Conservation (phyloP, 23 red algal genomes). For the Gracilaria vermiculophylla region DNA sequence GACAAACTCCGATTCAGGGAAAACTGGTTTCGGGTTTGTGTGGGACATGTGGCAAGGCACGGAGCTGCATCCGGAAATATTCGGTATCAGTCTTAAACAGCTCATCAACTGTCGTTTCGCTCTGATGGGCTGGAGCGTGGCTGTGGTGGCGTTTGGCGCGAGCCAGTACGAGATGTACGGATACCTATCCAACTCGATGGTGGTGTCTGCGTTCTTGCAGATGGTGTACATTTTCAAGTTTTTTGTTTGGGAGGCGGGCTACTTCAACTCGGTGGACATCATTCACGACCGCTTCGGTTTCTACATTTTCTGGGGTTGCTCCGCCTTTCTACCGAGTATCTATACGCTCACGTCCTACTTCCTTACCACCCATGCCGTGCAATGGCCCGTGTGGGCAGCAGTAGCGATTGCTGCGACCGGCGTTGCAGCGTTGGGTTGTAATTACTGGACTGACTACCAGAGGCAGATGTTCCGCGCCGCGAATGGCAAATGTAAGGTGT, state of each 20-base stretch:
- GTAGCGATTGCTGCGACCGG: slow-evolving; percentile 23
- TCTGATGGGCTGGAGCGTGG: slow-evolving; percentile 79
- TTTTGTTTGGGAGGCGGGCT: slow-evolving; percentile 78
- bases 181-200: slow-evolving; percentile 70
- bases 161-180: slow-evolving; percentile 68
- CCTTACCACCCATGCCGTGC: slow-evolving; percentile 39
- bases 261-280: slow-evolving; percentile 86
- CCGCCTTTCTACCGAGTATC: slow-evolving; percentile 62
- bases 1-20: slow-evolving; percentile 56
- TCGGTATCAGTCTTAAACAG: slow-evolving; percentile 64
- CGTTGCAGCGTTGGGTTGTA: slow-evolving; percentile 37
- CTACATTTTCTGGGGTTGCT: slow-evolving; percentile 84
- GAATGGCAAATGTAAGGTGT: slow-evolving; percentile 55
- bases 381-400: not conserved
- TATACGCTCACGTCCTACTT: slow-evolving; percentile 76
- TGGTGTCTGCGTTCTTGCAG: slow-evolving; percentile 64
- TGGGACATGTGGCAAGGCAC: slow-evolving; percentile 79
- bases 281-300: slow-evolving; percentile 82
- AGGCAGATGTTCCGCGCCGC: slow-evolving; percentile 58
- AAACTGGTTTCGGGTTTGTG: slow-evolving; percentile 38
- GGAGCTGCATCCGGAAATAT: slow-evolving; percentile 75
- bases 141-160: slow-evolving; percentile 42
- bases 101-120: slow-evolving; percentile 77
- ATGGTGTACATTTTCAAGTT: slow-evolving; percentile 86
- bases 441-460: slow-evolving; percentile 68